Evolutionary conservation across 2,329 filamentous ascomycete species (phyloP).

Genomic region (Phaeoacremonium minimum): DNA sequence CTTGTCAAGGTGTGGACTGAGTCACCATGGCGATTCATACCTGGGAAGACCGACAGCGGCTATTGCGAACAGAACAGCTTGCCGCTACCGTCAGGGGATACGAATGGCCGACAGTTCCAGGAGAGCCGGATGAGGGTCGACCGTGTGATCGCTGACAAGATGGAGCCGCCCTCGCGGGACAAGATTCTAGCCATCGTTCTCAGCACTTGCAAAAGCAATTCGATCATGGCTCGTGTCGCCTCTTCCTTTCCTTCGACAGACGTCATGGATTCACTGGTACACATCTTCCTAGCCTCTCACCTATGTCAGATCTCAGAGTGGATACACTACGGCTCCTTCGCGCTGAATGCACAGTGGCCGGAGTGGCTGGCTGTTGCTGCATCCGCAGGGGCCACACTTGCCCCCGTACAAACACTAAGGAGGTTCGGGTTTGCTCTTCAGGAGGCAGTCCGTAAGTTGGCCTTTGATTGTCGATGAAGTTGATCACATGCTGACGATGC

Average conservation of each 20-base stretch:
- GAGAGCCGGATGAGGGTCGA: slow-evolving; percentile 29
- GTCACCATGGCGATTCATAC: slow-evolving; percentile 47
- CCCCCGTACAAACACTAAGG: slow-evolving; percentile 51
- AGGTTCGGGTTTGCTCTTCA: slow-evolving; percentile 56
- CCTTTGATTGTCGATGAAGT: background rate
- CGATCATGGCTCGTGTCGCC: slow-evolving; percentile 46
- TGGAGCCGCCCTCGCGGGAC: slow-evolving; percentile 50
- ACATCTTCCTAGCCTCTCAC: slow-evolving; percentile 55
- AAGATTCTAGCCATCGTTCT: slow-evolving; percentile 61
- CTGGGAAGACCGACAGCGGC: slow-evolving; percentile 35
- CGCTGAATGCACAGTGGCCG: slow-evolving; percentile 47
- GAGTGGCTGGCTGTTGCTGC: slow-evolving; percentile 58
- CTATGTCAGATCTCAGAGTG: slow-evolving; percentile 52
- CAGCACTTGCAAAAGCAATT: slow-evolving; percentile 47
- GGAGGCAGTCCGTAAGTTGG: slow-evolving; percentile 41
- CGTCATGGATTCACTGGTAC: slow-evolving; percentile 55
- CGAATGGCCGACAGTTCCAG: slow-evolving; percentile 30
- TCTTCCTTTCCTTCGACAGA: slow-evolving; percentile 60
- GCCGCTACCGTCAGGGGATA: slow-evolving; percentile 34
- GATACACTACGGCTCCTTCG: slow-evolving; percentile 59
- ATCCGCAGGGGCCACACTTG: slow-evolving; percentile 55
- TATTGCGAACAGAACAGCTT: slow-evolving; percentile 41
- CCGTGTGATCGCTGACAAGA: slow-evolving; percentile 35
- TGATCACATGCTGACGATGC: no score
- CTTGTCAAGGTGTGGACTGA: slow-evolving; percentile 45